phyloP scores from a whole-genome alignment of 2,329 filamentous ascomycete species.

The Sclerotinia nivalis region DNA sequence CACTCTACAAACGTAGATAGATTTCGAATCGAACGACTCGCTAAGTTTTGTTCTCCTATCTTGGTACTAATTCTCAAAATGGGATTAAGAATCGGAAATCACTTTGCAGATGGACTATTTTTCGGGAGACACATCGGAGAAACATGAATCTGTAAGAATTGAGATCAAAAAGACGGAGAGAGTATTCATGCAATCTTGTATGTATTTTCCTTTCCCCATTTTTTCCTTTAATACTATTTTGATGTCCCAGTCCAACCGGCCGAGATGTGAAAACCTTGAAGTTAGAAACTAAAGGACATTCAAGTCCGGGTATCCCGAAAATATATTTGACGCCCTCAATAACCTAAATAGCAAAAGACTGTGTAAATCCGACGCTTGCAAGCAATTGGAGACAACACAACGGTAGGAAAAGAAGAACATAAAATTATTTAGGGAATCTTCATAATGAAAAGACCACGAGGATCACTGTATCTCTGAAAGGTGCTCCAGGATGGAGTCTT shows the following conservation, averaged over 20 bases:
- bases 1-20: background rate
- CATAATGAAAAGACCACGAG: conserved; percentile 4
- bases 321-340: conserved; percentile 2
- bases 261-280: background rate
- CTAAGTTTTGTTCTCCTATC: background rate
- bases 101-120: background rate
- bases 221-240: conserved; percentile 11
- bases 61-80: background rate
- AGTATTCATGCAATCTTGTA: conserved; percentile 8
- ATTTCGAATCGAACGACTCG: background rate
- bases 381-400: conserved; percentile 1
- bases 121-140: background rate
- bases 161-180: background rate
- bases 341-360: background rate
- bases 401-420: background rate
- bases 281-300: conserved; percentile 11
- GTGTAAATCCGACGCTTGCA: conserved; percentile 7
- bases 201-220: conserved; percentile 13
- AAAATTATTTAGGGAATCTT: background rate
- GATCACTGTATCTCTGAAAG: background rate
- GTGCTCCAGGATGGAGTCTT: conserved; percentile 3
- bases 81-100: background rate
- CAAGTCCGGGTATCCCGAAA: conserved; percentile 21
- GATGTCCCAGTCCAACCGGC: background rate
- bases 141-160: background rate